Conservation (phyloP, 495 filamentous ascomycete species). For the Recurvomyces mirabilis region DNA sequence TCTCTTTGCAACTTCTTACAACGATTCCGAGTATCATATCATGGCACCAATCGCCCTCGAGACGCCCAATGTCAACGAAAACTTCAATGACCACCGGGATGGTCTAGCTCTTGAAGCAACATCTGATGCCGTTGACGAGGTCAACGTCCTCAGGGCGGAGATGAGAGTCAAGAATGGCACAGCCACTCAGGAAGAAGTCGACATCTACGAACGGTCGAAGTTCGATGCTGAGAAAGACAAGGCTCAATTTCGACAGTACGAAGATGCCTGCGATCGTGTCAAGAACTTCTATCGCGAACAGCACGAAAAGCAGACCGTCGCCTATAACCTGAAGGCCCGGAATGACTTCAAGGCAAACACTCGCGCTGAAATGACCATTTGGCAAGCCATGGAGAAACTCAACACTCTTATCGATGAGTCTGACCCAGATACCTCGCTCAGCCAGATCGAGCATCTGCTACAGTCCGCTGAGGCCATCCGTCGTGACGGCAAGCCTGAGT, state of each 20-base stretch:
- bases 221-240: conserved; percentile 76
- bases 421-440: conserved; percentile 76
- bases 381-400: conserved; percentile 83
- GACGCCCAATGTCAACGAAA: conserved; percentile 22
- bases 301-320: conserved; percentile 73
- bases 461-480: conserved; percentile 81
- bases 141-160: conserved; percentile 61
- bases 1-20: too few species aligned
- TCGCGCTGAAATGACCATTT: conserved; percentile 67
- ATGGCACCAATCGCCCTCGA: conserved; percentile 29
- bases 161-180: conserved; percentile 36
- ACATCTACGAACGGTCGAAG: conserved; percentile 49
- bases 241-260: conserved; percentile 67
- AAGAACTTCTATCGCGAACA: conserved; percentile 76
- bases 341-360: conserved; percentile 55
- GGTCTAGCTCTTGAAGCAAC: conserved; percentile 66
- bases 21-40: too few species aligned
- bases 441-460: conserved; percentile 77
- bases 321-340: conserved; percentile 69
- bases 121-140: conserved; percentile 68
- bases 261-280: conserved; percentile 65
- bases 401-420: conserved; percentile 81
- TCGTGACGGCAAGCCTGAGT: conserved; percentile 76
- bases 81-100: conserved; percentile 37
- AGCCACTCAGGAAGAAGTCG: conserved; percentile 34